phyloP scores from a whole-genome alignment of 495 filamentous ascomycete genomes.

The Amniculicola lignicola region DNA sequence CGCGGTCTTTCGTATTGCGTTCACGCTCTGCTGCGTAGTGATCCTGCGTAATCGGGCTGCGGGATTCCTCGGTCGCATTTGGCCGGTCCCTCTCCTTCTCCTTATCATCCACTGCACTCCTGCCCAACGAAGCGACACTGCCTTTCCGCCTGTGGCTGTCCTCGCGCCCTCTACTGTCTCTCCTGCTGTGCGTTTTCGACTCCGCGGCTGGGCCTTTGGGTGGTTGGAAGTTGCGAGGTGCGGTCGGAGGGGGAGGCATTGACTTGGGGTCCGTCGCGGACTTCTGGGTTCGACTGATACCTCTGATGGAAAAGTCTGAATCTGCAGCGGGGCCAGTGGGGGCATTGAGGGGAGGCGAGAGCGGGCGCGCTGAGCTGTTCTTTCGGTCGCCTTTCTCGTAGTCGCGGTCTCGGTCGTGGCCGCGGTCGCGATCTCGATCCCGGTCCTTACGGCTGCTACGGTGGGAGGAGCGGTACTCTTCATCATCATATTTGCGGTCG shows the following conservation, averaged over 20 bases:
- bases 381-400: neutral
- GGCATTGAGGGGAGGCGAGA: constrained; percentile 35
- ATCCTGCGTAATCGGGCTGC: neutral
- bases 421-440: constrained; percentile 28
- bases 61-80: neutral
- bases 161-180: neutral
- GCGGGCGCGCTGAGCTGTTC: neutral
- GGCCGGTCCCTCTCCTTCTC: no score
- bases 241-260: constrained; percentile 23
- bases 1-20: constrained; percentile 8
- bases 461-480: constrained; percentile 41
- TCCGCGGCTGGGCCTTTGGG: constrained; percentile 34
- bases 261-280: neutral
- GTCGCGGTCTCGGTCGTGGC: constrained; percentile 25
- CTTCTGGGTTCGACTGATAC: constrained; percentile 25
- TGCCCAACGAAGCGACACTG: neutral
- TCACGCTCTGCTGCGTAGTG: constrained; percentile 28
- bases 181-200: constrained; percentile 7
- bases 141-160: neutral
- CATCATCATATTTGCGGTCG: constrained; percentile 40
- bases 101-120: no score
- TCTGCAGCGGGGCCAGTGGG: constrained; percentile 44
- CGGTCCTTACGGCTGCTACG: constrained; percentile 41
- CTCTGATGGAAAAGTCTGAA: constrained; percentile 41
- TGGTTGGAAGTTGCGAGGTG: constrained; percentile 27